phyloP scores from a whole-genome alignment of 139 green algal genomes.

The Auxenochlorella pyrenoidosa region DNA sequence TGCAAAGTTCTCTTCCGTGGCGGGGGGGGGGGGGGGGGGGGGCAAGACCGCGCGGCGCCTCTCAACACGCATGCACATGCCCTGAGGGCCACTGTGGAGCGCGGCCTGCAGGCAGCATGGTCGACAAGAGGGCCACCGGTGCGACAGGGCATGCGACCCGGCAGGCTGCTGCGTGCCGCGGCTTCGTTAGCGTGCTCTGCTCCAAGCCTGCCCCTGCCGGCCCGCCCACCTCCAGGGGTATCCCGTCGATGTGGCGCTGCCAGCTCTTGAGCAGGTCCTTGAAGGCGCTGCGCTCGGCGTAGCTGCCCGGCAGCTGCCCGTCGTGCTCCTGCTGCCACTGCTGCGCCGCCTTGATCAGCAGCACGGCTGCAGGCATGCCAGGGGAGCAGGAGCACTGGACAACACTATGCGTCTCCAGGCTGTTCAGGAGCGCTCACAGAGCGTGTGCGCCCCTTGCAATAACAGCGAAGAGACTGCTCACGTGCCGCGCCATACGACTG shows the following conservation, averaged over 20 bases:
- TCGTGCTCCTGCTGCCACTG: slow-evolving; percentile 61
- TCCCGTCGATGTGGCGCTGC: slow-evolving; percentile 65
- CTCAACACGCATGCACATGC: no score
- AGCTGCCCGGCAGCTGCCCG: slow-evolving; percentile 58
- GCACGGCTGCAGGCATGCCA: slow-evolving; percentile 51
- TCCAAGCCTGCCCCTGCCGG: background rate
- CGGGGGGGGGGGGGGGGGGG: background rate
- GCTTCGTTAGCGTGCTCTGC: no score
- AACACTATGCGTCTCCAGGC: no score
- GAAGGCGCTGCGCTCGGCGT: slow-evolving; percentile 73
- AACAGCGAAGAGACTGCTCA: no score
- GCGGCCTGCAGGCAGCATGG: no score
- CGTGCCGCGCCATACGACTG: no score
- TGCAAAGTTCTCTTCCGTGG: slow-evolving; percentile 94
- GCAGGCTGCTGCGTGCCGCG: no score
- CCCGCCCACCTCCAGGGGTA: slow-evolving; percentile 59
- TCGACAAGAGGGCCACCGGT: background rate
- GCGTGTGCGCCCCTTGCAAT: no score
- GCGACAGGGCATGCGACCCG: background rate
- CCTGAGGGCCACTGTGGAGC: no score
- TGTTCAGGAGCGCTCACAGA: no score
- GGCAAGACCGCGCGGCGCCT: background rate
- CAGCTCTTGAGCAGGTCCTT: slow-evolving; percentile 68
- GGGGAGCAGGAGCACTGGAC: background rate
- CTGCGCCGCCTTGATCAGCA: slow-evolving; percentile 73